These are phyloP conservation scores for Nakazawaea molendinolei DNA, from an alignment of 805 yeast genomes.

Conservation along the genomic window DNA sequence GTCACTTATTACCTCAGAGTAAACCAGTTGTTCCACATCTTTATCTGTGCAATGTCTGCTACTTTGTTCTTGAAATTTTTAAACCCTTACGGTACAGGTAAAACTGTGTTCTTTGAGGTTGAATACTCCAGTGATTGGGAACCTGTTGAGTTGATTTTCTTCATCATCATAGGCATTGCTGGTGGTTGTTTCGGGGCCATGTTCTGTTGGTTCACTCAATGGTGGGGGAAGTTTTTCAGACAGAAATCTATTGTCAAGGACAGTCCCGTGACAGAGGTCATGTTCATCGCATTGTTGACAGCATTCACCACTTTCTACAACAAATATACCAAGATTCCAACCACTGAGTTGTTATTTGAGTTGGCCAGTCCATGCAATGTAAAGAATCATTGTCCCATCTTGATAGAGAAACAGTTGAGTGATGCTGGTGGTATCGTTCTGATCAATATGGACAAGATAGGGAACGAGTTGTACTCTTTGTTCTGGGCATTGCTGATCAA, in stretches of 20 bases:
- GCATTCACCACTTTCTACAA: constrained; percentile 41
- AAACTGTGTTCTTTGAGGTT: constrained; percentile 48
- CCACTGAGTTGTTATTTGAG: constrained; percentile 41
- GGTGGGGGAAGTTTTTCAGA: constrained; percentile 39
- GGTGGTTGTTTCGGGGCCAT: constrained; percentile 51
- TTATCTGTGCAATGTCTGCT: constrained; percentile 49
- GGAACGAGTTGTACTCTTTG: constrained; percentile 27
- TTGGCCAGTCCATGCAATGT: constrained; percentile 44
- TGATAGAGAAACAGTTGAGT: constrained; percentile 14
- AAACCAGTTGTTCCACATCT: constrained; percentile 45
- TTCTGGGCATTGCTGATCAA: constrained; percentile 37
- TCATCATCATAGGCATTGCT: constrained; percentile 38
- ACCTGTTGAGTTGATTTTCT: constrained; percentile 38
- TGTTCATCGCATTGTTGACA: constrained; percentile 36
- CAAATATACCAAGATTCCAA: constrained; percentile 40
- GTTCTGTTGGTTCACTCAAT: constrained; percentile 38
- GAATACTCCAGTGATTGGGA: constrained; percentile 46
- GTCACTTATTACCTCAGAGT: constrained; percentile 50
- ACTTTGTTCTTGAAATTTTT: constrained; percentile 44
- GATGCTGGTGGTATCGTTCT: constrained; percentile 6
- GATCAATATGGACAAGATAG: constrained; percentile 20
- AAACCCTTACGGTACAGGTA: constrained; percentile 56
- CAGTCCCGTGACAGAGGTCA: constrained; percentile 38
- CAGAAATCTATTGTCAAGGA: constrained; percentile 24
- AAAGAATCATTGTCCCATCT: constrained; percentile 18